Base-by-base conservation (phyloP, 352 stramenopile genomes). In the Phytophthora constricta region DNA sequence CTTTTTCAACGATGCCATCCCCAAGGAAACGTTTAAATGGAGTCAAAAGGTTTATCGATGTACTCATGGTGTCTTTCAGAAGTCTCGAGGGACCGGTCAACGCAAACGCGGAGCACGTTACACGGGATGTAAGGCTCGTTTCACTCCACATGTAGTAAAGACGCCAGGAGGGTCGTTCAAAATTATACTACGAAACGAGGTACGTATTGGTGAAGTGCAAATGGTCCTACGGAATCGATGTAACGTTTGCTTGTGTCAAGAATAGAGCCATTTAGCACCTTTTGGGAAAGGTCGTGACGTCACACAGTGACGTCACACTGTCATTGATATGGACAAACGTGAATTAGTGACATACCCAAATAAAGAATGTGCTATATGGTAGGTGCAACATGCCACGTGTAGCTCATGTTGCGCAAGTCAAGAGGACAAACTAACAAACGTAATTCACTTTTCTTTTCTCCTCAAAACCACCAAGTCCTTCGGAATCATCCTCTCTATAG, bases 41-140 rank as follows among this genome's bases (percentile, higher is more conserved):
- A 48, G 23, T n/a, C 26, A 55, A 11, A 64, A 39, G 22, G 20
- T 59, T 3, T 63, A 34, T 23, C 39, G 48, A 26, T 69, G 61
- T 34, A 63, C 45, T 4, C 51, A 68, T 50, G 60, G 42, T 4
- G 27, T 68, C n/a, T 52, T 28, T 16, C 51, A 62, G 51, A 10
- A 3, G 26, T 49, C 61, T 31, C 33, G 53, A n/a, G 41, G 45
- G 17, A 54, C 62, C 39, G 61, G 34, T 3, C 45, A 58, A 39
- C 52, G 52, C 23, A 50, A 52, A n/a, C 42, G 46, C 5, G 51
- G 39, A 11, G 11, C 19, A n/a, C 59, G 48, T 26, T 61, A 61
- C 31, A 54, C 42, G 14, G 34, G 34, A 4, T 68, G 61, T 7
- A 31, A 37, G 9, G 52, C 53, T 16, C 51, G 49, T 26, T 34